phyloP scores from a whole-genome alignment of 208 protist species.

The Phytomonas serpens region DNA sequence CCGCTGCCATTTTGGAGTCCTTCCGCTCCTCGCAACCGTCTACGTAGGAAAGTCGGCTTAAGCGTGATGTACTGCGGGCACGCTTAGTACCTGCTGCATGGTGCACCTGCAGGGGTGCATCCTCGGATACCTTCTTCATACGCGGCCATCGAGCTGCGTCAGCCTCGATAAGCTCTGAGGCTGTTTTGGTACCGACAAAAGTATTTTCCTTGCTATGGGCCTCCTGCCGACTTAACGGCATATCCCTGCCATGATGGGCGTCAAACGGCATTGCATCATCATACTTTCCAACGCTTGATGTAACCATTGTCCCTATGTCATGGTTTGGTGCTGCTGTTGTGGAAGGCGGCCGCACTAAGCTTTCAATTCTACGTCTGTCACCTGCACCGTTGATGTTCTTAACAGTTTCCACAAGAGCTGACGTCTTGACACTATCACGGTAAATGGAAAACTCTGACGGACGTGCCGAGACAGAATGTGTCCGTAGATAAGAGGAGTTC shows the following conservation, averaged over 20 bases:
- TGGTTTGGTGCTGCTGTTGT: not conserved
- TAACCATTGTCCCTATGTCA: not conserved
- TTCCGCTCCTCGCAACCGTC: not conserved
- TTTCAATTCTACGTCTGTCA: not conserved
- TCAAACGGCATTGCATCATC: not conserved
- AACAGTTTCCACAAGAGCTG: not conserved
- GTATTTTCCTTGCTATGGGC: not conserved
- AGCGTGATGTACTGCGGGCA: not conserved
- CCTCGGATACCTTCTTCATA: not conserved
- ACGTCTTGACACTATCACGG: slow-evolving; percentile 33
- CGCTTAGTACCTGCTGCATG: not conserved
- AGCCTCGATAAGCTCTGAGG: not conserved
- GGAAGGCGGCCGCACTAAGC: not conserved
- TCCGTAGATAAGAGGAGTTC: not conserved
- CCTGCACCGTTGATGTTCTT: not conserved
- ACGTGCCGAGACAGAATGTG: slow-evolving; percentile 25
- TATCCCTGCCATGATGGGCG: not conserved
- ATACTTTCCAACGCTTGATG: not conserved
- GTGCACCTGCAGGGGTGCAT: not conserved
- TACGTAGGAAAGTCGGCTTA: not conserved
- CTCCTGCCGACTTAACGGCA: not conserved
- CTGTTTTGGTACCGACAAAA: not conserved
- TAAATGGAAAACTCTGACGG: slow-evolving; percentile 73
- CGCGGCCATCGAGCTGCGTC: not conserved
- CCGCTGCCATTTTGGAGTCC: not conserved